A percentile compares a stretch with the other conserved stretches of the same genome.
These are phyloP conservation scores for Yamagishiella unicocca DNA, from an alignment of 139 green algal genomes.

Conservation along the genomic window DNA sequence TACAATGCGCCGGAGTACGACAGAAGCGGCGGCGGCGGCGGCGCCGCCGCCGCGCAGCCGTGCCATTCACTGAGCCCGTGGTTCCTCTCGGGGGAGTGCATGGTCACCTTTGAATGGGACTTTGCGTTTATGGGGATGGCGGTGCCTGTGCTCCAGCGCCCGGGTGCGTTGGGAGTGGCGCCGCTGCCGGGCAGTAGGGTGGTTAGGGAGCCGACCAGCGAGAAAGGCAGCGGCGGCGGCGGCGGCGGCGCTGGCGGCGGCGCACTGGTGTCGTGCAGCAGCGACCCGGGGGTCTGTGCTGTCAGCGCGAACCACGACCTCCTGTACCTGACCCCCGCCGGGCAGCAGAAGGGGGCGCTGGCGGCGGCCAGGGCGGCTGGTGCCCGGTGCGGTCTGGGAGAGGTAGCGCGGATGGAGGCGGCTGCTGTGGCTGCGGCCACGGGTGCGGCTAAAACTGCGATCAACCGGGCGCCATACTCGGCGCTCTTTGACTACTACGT, in stretches of 20 bases:
- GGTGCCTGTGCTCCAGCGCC: background rate
- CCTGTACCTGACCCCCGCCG: background rate
- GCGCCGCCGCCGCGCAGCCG: background rate
- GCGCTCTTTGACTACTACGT: background rate
- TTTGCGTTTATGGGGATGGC: background rate
- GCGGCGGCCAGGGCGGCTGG: background rate
- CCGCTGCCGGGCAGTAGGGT: slow-evolving; percentile 4
- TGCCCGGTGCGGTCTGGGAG: background rate
- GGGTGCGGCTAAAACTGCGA: background rate
- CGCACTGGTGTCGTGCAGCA: background rate
- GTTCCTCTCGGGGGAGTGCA: background rate
- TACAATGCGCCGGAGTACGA: slow-evolving; percentile 30
- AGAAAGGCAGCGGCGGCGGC: too few relatives aligned
- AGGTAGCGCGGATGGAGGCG: slow-evolving; percentile 3
- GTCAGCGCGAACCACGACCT: slow-evolving; percentile 19
- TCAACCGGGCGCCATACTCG: slow-evolving; percentile 32
- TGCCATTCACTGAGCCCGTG: background rate
- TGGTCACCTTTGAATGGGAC: slow-evolving; percentile 28
- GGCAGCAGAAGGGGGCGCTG: background rate
- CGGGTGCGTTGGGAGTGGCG: background rate
- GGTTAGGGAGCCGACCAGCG: background rate
- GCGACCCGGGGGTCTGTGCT: background rate
- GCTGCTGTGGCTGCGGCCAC: background rate
- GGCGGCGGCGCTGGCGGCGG: background rate
- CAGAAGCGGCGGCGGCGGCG: background rate